Conservation (phyloP, 139 green algal genomes). For the Dunaliella primolecta region DNA sequence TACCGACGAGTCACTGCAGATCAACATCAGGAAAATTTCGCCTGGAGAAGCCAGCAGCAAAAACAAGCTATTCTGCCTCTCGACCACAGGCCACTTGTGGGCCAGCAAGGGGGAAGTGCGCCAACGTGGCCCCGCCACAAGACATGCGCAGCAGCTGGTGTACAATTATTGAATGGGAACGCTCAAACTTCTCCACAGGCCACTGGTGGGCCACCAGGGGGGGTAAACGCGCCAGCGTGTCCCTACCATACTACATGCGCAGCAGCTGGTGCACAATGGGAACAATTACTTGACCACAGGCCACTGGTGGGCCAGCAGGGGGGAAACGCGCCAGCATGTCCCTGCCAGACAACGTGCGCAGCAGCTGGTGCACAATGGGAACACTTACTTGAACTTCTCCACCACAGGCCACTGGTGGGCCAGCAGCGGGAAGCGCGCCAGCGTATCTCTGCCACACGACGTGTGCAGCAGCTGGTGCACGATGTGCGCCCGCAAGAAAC, state of each 20-base stretch:
- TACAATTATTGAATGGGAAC: constrained; percentile 60
- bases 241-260: constrained; percentile 11
- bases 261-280: constrained; percentile 69
- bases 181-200: constrained; percentile 76
- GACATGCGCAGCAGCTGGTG: constrained; percentile 49
- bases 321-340: constrained; percentile 69
- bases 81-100: no score
- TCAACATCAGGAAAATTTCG: no score
- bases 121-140: constrained; percentile 28
- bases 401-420: constrained; percentile 85
- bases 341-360: constrained; percentile 29
- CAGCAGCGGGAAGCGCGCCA: constrained; percentile 83
- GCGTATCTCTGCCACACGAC: constrained; percentile 19
- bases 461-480: constrained; percentile 64
- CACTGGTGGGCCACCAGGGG: constrained; percentile 88
- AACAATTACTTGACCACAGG: constrained; percentile 76
- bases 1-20: no score
- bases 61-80: no score
- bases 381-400: constrained; percentile 69
- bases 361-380: constrained; percentile 62
- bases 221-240: constrained; percentile 66
- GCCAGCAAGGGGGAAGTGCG: constrained; percentile 84
- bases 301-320: constrained; percentile 87
- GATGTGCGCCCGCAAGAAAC: constrained; percentile 69
- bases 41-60: no score